phyloP scores from a whole-genome alignment of 495 filamentous ascomycete species.

The Mytilinidion resinicola region DNA sequence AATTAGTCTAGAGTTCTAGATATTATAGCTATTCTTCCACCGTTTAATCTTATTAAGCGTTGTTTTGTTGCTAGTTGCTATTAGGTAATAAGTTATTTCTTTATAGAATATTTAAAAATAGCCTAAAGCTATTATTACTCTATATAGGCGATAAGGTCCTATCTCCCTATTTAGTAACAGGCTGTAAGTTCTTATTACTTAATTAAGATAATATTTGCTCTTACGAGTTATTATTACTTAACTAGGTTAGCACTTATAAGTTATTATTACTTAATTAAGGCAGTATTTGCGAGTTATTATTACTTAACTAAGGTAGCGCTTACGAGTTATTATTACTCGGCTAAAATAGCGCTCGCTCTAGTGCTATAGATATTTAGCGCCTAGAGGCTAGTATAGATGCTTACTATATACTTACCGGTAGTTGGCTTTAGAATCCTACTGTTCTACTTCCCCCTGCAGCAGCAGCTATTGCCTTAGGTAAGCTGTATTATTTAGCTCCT shows the following conservation, averaged over 20 bases:
- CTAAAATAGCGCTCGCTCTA: too few species aligned
- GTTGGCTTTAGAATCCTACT: background rate
- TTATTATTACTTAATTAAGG: background rate
- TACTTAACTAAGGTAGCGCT: background rate
- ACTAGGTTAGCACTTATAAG: background rate
- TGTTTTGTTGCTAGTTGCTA: too few species aligned
- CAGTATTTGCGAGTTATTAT: background rate
- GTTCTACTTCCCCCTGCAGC: background rate
- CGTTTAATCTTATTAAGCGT: too few species aligned
- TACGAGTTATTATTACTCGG: too few species aligned
- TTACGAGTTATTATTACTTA: background rate
- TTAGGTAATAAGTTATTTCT: background rate
- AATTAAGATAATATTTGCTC: background rate
- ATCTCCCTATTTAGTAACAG: too few species aligned
- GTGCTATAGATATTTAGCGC: too few species aligned
- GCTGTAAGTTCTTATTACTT: background rate
- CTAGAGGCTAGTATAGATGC: too few species aligned
- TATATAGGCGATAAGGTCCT: too few species aligned
- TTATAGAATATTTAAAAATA: too few species aligned
- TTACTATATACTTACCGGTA: background rate
- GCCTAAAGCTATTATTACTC: too few species aligned
- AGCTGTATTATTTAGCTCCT: background rate
- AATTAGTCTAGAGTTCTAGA: too few species aligned
- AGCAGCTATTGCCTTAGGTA: background rate
- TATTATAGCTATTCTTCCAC: too few species aligned